Conservation (phyloP, 2,329 filamentous ascomycete genomes). For the Ambrosiella beaveri region DNA sequence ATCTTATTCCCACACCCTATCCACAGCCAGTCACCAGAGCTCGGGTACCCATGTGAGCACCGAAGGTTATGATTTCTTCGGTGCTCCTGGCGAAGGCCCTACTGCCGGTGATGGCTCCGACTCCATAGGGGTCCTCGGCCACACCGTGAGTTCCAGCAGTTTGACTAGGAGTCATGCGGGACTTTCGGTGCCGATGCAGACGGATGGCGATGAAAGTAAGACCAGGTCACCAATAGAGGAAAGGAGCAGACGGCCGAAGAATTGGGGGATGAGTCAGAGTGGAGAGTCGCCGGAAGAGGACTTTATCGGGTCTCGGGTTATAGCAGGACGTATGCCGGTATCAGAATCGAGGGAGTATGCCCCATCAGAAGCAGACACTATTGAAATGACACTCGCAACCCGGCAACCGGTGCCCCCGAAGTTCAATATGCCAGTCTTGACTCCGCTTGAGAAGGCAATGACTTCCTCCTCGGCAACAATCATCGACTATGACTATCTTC, state of each 20-base stretch:
- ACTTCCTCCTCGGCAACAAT: constrained; percentile 5
- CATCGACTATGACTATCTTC: constrained; percentile 38
- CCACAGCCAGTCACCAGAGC: constrained; percentile 33
- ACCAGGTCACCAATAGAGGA: neutral
- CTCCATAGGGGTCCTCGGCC: neutral
- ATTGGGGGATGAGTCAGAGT: neutral
- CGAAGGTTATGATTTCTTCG: constrained; percentile 51
- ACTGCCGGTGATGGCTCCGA: constrained; percentile 35
- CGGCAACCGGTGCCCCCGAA: neutral
- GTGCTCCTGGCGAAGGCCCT: constrained; percentile 32
- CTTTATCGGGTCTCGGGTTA: neutral
- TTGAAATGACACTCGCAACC: constrained; percentile 6
- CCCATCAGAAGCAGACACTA: constrained; percentile 4
- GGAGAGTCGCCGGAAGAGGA: neutral
- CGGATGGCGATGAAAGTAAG: too few species aligned
- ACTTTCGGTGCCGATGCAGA: neutral
- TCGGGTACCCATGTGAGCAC: constrained; percentile 30
- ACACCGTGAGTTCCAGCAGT: constrained; percentile 1
- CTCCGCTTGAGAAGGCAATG: constrained; percentile 14
- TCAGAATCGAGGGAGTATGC: neutral
- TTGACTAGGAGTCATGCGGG: neutral
- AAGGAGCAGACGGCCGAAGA: neutral
- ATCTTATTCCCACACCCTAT: constrained; percentile 31
- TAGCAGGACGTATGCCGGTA: too few species aligned
- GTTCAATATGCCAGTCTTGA: neutral